Percentiles rank a stretch among this genome's conserved stretches.
Evolutionary conservation across 148 eudicot genomes (phyloP).

Genomic region (Cornus kousa): DNA sequence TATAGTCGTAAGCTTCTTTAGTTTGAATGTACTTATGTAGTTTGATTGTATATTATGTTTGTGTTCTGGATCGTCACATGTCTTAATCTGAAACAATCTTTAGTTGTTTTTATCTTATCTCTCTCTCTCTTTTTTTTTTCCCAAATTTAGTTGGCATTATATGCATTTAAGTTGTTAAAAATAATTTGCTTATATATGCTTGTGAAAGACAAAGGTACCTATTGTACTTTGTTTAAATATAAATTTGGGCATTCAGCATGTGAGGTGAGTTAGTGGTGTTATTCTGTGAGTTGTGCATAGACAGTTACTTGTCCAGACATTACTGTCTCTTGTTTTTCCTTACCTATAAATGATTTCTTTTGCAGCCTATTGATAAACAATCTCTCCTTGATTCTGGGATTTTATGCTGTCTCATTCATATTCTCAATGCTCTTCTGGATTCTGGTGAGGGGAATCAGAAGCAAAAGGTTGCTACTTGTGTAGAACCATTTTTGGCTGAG

Average conservation of each 20-base stretch:
- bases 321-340: background rate
- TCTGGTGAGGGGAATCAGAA: slow-evolving; percentile 41
- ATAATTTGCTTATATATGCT: background rate
- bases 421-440: slow-evolving; percentile 82
- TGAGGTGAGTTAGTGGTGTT: slow-evolving; percentile 1
- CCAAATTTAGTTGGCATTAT: background rate
- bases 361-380: slow-evolving; percentile 92
- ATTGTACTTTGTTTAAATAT: background rate
- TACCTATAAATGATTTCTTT: slow-evolving; percentile 6
- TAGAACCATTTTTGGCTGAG: slow-evolving; percentile 18
- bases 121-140: background rate
- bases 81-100: background rate
- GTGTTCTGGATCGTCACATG: background rate
- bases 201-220: background rate
- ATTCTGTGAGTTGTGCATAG: background rate
- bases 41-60: background rate
- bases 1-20: slow-evolving; percentile 31
- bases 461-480: slow-evolving; percentile 31
- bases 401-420: slow-evolving; percentile 84
- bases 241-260: background rate
- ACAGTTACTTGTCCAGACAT: background rate
- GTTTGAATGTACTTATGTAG: slow-evolving; percentile 3
- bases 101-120: background rate
- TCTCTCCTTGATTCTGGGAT: slow-evolving; percentile 98
- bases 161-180: background rate